Conservation (phyloP, 371 early-diverging fungal species). For the Umbelopsis sp. region DNA sequence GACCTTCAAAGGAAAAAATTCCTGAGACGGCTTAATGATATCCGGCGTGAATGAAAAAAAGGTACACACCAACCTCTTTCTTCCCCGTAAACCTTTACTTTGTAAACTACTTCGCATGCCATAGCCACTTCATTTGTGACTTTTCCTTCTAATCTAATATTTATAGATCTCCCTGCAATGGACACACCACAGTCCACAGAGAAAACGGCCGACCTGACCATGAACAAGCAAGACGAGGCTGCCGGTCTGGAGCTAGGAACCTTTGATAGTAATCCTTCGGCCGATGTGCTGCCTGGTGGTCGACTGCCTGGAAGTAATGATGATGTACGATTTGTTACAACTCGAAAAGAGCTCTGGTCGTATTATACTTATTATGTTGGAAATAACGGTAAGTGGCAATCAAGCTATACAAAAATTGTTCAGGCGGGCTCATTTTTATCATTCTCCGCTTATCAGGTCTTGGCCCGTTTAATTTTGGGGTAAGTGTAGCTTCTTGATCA, state of each 20-base stretch:
- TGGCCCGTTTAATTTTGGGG: conserved; percentile 19
- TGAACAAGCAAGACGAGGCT: neutral
- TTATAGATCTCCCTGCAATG: neutral
- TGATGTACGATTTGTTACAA: conserved; percentile 7
- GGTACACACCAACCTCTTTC: too few relatives aligned
- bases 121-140: neutral
- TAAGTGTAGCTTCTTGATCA: neutral
- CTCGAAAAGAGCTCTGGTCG: conserved; percentile 15
- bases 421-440: too few relatives aligned
- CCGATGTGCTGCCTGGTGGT: conserved; percentile 3
- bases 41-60: too few relatives aligned
- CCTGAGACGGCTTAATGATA: too few relatives aligned
- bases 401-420: too few relatives aligned
- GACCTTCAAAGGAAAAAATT: too few relatives aligned
- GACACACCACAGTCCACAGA: neutral
- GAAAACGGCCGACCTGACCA: neutral
- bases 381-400: conserved; percentile 7
- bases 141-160: neutral
- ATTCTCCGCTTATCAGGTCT: neutral
- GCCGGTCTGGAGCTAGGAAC: neutral
- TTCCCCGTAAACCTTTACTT: neutral
- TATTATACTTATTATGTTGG: conserved; percentile 15
- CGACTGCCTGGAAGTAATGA: conserved; percentile 7
- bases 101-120: neutral
- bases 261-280: neutral